Base-by-base conservation (phyloP, 306 rosid species). In the Rubus idaeus region DNA sequence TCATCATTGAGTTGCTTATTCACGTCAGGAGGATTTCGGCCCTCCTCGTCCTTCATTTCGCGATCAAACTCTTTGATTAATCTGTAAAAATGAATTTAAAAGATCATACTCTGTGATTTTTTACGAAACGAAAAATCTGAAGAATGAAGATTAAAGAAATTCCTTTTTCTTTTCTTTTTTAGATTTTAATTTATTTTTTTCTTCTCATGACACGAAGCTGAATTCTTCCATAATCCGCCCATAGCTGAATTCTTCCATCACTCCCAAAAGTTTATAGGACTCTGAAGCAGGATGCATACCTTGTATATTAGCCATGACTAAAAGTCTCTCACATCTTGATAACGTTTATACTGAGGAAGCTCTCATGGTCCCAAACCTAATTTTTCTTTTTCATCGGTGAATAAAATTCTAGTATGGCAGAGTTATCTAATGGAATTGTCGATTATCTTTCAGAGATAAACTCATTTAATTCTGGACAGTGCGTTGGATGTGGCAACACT, bases 1-100 rank as follows among this genome's bases (percentile, higher is more conserved):
- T 92, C 99, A 60, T 96, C 99, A 76, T 96, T 96, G 70, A 96
- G 96, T 84, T 92, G 99, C 89, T 92, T 96, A 80, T 86, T 91
- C 90, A 87, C 93, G 64, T 96, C 98, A 50, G 91, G 88, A 70
- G 99, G 79, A 87, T 89, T 92, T 84, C 82, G 86, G 66, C 86
- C 89, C 83, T 90, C 99, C 79, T 85, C 99, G 26, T 96, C 99
- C 85, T 96, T 96, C 77, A 89, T 73, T 86, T 92, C 97, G 67
- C 96, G 94, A 81, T 96, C 99, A 84, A 88, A 91, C 83, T 96
- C 99, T 86, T 92, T 96, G 58, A 96, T 88, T 84, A 92, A 82
- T 79, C 99, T 96, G 90, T 79, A 77, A 74, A 37, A 78, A 77
- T 44, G 62, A 49, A 16, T 45, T 56, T 60, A 23, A 35, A 50